Conservation (phyloP, 192 early-diverging fungal genomes). For the Coemansia sp. region DNA sequence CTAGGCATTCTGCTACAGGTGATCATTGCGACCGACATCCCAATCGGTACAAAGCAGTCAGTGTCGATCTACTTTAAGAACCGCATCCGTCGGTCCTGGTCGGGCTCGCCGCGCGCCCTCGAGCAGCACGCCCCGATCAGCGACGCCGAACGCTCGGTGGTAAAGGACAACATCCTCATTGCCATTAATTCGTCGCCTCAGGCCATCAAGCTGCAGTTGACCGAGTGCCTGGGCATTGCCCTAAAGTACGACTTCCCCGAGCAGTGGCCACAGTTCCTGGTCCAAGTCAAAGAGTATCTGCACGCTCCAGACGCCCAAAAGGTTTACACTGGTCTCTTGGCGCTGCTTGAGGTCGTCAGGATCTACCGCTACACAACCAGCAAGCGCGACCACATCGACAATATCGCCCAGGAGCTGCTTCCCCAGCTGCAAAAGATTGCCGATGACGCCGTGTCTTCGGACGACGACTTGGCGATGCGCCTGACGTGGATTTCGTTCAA, state of each 20-base stretch:
- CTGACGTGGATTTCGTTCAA: conserved; percentile 88
- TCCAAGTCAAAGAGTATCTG: conserved; percentile 65
- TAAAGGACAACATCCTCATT: conserved; percentile 75
- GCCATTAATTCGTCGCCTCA: conserved; percentile 72
- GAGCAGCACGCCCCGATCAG: conserved; percentile 56
- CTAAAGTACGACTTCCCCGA: conserved; percentile 78
- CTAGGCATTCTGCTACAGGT: conserved; percentile 52
- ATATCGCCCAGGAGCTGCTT: conserved; percentile 77
- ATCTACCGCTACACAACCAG: conserved; percentile 73
- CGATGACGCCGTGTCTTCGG: conserved; percentile 60
- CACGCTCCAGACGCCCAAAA: conserved; percentile 66
- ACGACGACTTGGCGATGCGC: conserved; percentile 76
- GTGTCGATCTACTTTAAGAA: conserved; percentile 92
- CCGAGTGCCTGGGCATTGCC: conserved; percentile 75
- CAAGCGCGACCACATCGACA: conserved; percentile 68
- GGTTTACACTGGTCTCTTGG: conserved; percentile 79
- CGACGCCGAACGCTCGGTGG: conserved; percentile 70
- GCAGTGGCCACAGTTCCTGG: conserved; percentile 80
- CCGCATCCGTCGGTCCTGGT: conserved; percentile 74
- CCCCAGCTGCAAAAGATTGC: conserved; percentile 80
- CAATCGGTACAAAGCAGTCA: conserved; percentile 45
- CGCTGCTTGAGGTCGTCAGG: conserved; percentile 80
- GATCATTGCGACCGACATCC: conserved; percentile 34
- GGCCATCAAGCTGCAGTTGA: conserved; percentile 82
- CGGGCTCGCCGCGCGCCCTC: conserved; percentile 24